Evolutionary conservation across 106 monocot genomes (phyloP).

Genomic region (Platanthera zijinensis): DNA sequence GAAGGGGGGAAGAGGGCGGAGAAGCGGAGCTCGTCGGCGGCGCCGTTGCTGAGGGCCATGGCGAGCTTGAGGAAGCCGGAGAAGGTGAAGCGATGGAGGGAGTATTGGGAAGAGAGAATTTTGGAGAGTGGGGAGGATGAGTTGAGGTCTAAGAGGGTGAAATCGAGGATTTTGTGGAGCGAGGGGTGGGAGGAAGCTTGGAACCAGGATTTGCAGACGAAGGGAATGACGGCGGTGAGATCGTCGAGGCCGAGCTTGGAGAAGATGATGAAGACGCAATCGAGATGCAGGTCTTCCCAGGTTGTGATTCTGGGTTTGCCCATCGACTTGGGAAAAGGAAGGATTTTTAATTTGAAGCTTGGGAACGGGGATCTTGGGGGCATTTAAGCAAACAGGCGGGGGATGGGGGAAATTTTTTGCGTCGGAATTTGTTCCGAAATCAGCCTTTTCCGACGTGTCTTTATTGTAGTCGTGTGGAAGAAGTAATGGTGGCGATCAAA

Average conservation of each 20-base stretch:
- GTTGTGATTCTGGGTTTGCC: not conserved
- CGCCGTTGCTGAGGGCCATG: constrained; percentile 8
- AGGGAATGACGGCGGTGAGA: constrained; percentile 23
- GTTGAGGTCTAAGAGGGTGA: constrained; percentile 31
- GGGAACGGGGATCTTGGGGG: not conserved
- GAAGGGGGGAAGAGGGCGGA: constrained; percentile 14
- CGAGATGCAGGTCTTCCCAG: constrained; percentile 41
- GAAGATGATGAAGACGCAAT: constrained; percentile 45
- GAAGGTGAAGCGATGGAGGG: constrained; percentile 19
- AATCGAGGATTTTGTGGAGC: constrained; percentile 31
- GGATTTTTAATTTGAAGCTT: not conserved
- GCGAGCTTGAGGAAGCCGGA: constrained; percentile 26
- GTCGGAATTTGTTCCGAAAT: too few relatives aligned
- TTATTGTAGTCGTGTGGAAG: too few relatives aligned
- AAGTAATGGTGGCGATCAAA: too few relatives aligned
- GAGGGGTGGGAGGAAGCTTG: constrained; percentile 19
- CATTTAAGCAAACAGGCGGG: constrained; percentile 3
- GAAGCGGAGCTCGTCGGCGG: constrained; percentile 16
- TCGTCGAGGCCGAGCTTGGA: constrained; percentile 29
- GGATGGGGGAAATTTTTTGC: too few relatives aligned
- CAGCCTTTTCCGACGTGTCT: too few relatives aligned
- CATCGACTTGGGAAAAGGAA: not conserved
- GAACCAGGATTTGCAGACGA: constrained; percentile 46
- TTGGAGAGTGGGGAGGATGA: constrained; percentile 26
- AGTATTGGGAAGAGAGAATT: constrained; percentile 1